phyloP scores from a whole-genome alignment of 2,329 filamentous ascomycete genomes.

The Purpureocillium takamizusanense region DNA sequence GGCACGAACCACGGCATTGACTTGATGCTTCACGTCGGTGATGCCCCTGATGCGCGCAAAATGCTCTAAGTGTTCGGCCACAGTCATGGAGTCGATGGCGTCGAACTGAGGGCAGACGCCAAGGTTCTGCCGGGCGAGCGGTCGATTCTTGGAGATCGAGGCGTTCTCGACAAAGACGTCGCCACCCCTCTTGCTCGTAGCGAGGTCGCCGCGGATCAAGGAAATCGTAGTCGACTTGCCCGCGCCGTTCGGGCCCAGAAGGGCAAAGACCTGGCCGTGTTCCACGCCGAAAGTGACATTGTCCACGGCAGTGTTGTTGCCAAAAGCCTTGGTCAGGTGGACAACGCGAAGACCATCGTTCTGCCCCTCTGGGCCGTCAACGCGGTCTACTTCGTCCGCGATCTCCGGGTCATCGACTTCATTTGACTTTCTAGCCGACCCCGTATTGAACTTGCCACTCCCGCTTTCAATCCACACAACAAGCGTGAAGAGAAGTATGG shows the following conservation, averaged over 20 bases:
- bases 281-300: constrained; percentile 63
- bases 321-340: constrained; percentile 61
- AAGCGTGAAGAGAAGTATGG: constrained; percentile 55
- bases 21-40: constrained; percentile 48
- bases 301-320: constrained; percentile 55
- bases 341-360: constrained; percentile 49
- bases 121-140: constrained; percentile 52
- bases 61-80: constrained; percentile 61
- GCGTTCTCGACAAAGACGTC: constrained; percentile 61
- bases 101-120: constrained; percentile 67
- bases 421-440: constrained; percentile 8
- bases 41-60: constrained; percentile 66
- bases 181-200: constrained; percentile 43
- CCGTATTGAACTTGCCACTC: constrained; percentile 7
- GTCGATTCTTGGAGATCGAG: constrained; percentile 54
- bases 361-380: constrained; percentile 17
- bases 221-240: constrained; percentile 68
- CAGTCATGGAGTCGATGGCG: constrained; percentile 68
- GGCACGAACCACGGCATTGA: constrained; percentile 53
- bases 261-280: constrained; percentile 61
- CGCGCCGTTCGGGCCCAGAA: constrained; percentile 70
- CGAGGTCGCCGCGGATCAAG: constrained; percentile 64
- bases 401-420: constrained; percentile 16
- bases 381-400: constrained; percentile 13
- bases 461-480: constrained; percentile 73